Percentiles rank a stretch among this genome's conserved stretches.
These are phyloP conservation scores for Aciculosporium take DNA, from an alignment of 2,329 filamentous ascomycete species.

Conservation along the genomic window DNA sequence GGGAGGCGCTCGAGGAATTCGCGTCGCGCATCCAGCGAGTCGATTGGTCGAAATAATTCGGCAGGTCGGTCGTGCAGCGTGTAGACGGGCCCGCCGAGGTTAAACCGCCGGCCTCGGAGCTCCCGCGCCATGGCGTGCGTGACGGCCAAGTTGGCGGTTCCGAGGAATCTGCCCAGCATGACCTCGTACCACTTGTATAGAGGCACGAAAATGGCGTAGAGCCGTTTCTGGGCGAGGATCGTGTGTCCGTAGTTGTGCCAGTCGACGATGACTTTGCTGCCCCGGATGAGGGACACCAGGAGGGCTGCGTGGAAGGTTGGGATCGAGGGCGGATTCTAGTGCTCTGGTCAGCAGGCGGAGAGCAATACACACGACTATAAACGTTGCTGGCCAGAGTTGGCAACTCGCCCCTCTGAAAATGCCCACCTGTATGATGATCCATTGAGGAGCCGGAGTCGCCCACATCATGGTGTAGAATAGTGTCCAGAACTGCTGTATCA, in stretches of 20 bases:
- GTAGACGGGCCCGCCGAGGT: slow-evolving; percentile 48
- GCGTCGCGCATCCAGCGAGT: slow-evolving; percentile 28
- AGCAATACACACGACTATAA: too few relatives aligned
- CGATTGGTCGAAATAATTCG: slow-evolving; percentile 61
- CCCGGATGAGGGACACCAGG: slow-evolving; percentile 58
- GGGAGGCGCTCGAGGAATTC: slow-evolving; percentile 51
- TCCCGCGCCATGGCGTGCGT: slow-evolving; percentile 76
- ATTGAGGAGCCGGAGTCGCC: slow-evolving; percentile 56
- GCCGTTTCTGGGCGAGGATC: slow-evolving; percentile 55
- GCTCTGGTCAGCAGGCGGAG: neutral
- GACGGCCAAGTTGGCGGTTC: slow-evolving; percentile 67
- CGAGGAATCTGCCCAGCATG: slow-evolving; percentile 51
- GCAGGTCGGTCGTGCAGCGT: slow-evolving; percentile 81
- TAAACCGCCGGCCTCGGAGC: slow-evolving; percentile 49
- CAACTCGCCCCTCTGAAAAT: too few relatives aligned
- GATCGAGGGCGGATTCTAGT: slow-evolving; percentile 91
- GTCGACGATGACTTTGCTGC: slow-evolving; percentile 75
- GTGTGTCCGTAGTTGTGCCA: slow-evolving; percentile 99
- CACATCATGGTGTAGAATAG: slow-evolving; percentile 64
- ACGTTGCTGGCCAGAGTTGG: too few relatives aligned
- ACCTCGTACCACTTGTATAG: slow-evolving; percentile 68
- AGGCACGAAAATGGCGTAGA: slow-evolving; percentile 59
- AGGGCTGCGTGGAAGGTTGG: slow-evolving; percentile 70
- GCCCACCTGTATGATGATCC: slow-evolving; percentile 72
- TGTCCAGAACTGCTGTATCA: slow-evolving; percentile 63